These are phyloP conservation scores for Cicer pinnatifidum DNA, from an alignment of 306 rosid genomes.

Conservation along the genomic window DNA sequence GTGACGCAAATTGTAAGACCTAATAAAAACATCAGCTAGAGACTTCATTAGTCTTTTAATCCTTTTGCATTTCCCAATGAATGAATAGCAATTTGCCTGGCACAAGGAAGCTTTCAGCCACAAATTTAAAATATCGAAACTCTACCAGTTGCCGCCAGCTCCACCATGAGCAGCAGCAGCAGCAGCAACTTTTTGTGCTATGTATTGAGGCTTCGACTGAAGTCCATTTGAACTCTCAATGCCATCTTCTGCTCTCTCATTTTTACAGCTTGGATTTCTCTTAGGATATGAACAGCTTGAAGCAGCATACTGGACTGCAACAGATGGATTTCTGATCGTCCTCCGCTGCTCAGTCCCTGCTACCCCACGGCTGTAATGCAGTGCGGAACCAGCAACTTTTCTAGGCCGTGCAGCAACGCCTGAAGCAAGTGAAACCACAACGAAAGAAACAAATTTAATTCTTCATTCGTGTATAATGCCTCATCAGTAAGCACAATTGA, in stretches of 20 bases:
- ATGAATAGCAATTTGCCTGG: not conserved
- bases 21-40: constrained; percentile 18
- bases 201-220: constrained; percentile 67
- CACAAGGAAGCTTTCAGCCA: constrained; percentile 25
- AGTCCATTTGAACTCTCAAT: constrained; percentile 71
- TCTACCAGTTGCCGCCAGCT: constrained; percentile 79
- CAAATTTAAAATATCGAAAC: constrained; percentile 34
- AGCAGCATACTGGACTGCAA: constrained; percentile 58
- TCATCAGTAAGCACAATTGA: not conserved
- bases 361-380: constrained; percentile 66
- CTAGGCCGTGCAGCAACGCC: constrained; percentile 84
- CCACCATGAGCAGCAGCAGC: constrained; percentile 80
- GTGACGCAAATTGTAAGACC: constrained; percentile 43
- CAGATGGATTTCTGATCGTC: constrained; percentile 60
- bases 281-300: constrained; percentile 70
- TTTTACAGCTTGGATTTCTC: constrained; percentile 76
- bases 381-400: constrained; percentile 69
- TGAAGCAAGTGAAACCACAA: constrained; percentile 47
- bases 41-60: constrained; percentile 11
- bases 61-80: constrained; percentile 29
- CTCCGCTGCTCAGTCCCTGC: constrained; percentile 75
- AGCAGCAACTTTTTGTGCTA: constrained; percentile 77
- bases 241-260: constrained; percentile 67
- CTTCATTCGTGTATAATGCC: not conserved
- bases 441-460: constrained; percentile 29